A percentile compares a stretch with the other conserved stretches of the same genome.
Evolutionary conservation across 495 filamentous ascomycete genomes (phyloP).

Genomic region (Hyaloscypha hepaticicola): DNA sequence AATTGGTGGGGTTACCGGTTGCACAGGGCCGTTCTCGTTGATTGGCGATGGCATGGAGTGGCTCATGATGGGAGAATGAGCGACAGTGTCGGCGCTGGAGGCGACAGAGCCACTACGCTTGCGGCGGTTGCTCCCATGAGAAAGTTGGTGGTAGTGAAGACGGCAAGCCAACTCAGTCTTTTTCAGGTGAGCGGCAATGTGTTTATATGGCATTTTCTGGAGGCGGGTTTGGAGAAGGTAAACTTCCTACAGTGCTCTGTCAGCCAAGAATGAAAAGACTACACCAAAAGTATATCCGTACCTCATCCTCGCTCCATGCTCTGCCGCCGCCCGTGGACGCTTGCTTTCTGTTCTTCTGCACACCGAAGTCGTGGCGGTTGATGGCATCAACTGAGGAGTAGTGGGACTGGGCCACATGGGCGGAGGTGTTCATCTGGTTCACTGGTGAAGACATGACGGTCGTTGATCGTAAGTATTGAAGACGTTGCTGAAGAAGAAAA

Average conservation of each 20-base stretch:
- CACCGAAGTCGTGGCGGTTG: conserved; percentile 52
- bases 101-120: conserved; percentile 64
- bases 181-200: conserved; percentile 78
- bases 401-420: conserved; percentile 41
- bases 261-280: conserved; percentile 11
- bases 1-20: conserved; percentile 18
- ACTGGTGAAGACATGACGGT: conserved; percentile 38
- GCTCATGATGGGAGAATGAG: conserved; percentile 44
- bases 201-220: conserved; percentile 88
- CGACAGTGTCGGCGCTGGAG: conserved; percentile 43
- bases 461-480: conserved; percentile 27
- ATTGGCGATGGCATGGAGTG: conserved; percentile 47
- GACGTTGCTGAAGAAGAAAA: conserved; percentile 20
- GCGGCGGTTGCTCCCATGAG: conserved; percentile 74
- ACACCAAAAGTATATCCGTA: conserved; percentile 38
- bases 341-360: conserved; percentile 60
- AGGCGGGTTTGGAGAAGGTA: conserved; percentile 80
- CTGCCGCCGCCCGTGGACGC: conserved; percentile 69
- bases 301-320: conserved; percentile 79
- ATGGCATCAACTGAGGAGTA: conserved; percentile 40
- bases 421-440: conserved; percentile 46
- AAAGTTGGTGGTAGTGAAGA: conserved; percentile 80
- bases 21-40: conserved; percentile 35
- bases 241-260: conserved; percentile 59
- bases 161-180: conserved; percentile 86